Evolutionary conservation across 371 early-diverging fungal species (phyloP).

Genomic region (Haplosporangium sp.): DNA sequence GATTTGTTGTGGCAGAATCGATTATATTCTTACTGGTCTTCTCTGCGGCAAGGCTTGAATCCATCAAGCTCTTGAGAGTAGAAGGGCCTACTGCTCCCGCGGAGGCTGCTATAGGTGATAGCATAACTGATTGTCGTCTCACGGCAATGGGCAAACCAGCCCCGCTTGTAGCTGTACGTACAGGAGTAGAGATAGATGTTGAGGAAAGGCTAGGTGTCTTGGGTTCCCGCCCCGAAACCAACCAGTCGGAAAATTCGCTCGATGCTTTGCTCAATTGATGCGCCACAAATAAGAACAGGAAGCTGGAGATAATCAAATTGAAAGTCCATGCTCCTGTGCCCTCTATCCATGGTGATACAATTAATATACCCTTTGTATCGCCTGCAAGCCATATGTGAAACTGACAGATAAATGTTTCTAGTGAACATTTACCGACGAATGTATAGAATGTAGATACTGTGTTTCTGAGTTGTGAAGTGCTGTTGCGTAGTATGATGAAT

Average conservation of each 20-base stretch:
- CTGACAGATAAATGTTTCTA: slow-evolving; percentile 85
- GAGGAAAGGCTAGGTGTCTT: slow-evolving; percentile 6
- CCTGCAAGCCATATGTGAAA: slow-evolving; percentile 84
- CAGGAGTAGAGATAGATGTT: background rate
- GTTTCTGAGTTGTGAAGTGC: slow-evolving; percentile 60
- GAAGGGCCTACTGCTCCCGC: slow-evolving; percentile 24
- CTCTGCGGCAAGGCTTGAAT: slow-evolving; percentile 12
- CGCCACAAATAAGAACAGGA: slow-evolving; percentile 70
- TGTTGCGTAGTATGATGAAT: slow-evolving; percentile 76
- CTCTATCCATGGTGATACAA: slow-evolving; percentile 54
- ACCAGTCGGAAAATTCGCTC: slow-evolving; percentile 62
- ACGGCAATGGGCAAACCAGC: slow-evolving; percentile 8
- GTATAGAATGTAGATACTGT: slow-evolving; percentile 66
- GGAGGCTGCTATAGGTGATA: slow-evolving; percentile 24
- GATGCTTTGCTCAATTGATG: slow-evolving; percentile 66
- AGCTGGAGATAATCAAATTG: slow-evolving; percentile 62
- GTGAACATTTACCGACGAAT: slow-evolving; percentile 72
- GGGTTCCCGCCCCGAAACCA: slow-evolving; percentile 46
- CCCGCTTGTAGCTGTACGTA: background rate
- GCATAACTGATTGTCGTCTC: slow-evolving; percentile 27
- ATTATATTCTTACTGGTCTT: background rate
- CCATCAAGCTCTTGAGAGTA: slow-evolving; percentile 27
- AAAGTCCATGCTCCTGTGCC: slow-evolving; percentile 64
- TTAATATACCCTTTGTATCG: slow-evolving; percentile 77
- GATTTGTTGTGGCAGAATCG: background rate